Evolutionary conservation across 164 flowering plant genomes (phyloP), one percentile per base, ranked within the genome.

Genomic region (Protea cynaroides): DNA sequence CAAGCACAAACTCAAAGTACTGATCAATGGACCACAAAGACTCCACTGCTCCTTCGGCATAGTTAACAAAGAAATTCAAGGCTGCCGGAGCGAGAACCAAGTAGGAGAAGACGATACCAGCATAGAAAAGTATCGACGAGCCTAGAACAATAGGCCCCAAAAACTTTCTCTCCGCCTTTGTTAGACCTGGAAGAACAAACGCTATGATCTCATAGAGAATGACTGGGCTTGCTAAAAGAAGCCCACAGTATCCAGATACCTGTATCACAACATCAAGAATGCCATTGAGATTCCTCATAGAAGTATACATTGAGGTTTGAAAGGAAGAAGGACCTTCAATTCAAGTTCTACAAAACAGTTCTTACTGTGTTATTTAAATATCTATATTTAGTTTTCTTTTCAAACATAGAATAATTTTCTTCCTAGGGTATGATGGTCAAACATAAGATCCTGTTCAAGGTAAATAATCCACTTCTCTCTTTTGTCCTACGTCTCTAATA

Each of bases 161-260:
- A 71, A 94, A 94, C 77, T 78, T 79, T 82, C 96, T 83, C 66
- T 94, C 99, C 38, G 81, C 76, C 76, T 59, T 84, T 18, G 99
- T 94, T 56, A 91, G 77, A 62, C 99, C 99, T 3, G 99, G 99
- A 66, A 94, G 81, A 74, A 91, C 84, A 83, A 94, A 94, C 43
- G 97, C 97, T 68, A 94, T 91, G 60, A 94, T 82, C 86, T 94
- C 99, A 62, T 94, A 94, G 60, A 94, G 84, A 71, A 94, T 94
- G 22, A 94, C 65, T 18, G 99, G 99, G 76, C 96, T 89, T 29
- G 90, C 99, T 38, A 91, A 50, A 29, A 94, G 96, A 70, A 94
- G 90, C 46, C 99, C 99, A 75, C 93, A 85, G 68, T 94, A 94
- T 65, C 99, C 99, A 59, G 99, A 94, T 36, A 94, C 99, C 99